Evolutionary conservation across 768 basidiomycete species (phyloP), one percentile per base, ranked within the genome.

Genomic region (Filobasidium floriforme): DNA sequence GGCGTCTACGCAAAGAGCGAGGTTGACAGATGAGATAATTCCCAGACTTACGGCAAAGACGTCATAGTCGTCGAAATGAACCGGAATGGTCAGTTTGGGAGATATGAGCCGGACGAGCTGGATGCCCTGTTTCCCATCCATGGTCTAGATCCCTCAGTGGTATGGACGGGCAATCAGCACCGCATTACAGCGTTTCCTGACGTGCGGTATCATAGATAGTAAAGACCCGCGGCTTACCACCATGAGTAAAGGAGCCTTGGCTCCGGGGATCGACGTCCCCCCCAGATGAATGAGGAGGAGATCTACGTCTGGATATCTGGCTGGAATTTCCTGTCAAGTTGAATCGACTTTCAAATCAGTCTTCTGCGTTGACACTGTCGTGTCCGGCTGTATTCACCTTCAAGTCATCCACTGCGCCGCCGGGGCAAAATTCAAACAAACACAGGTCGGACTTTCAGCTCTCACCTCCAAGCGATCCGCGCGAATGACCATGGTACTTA

Each of bases 41-140:
- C n/a, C n/a, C n/a, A n/a, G 59, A 57, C 65, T 61, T 32, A 67
- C 66, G 60, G 74, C 41, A 66, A 78, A 77, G n/a, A 71, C 75
- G 55, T 76, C 75, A 62, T 76, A 77, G 55, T 77, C 73, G 66
- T 74, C 73, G 59, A 49, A 69, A 41, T 80, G 79, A 22, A 80
- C 71, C 4, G 79, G 79, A 28, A 80, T 72, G 10, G 78, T 77
- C 41, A 75, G 63, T n/a, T 78, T 74, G 1, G 79, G 78, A 19
- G 75, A 68, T 60, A 79, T 70, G 28, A 78, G 69, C 60, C 74
- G 72, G 12, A 78, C 66, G 9, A 80, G 72, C 63, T 77, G 68
- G 66, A 73, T 65, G 43, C 79, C 79, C 62, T 77, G 75, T 41
- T 69, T 69, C 0, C 73, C 79, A 62, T 80, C 77, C 79, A 80